These are phyloP conservation scores for Magnolia sinica DNA, from an alignment of 164 flowering plant species.

Conservation along the genomic window DNA sequence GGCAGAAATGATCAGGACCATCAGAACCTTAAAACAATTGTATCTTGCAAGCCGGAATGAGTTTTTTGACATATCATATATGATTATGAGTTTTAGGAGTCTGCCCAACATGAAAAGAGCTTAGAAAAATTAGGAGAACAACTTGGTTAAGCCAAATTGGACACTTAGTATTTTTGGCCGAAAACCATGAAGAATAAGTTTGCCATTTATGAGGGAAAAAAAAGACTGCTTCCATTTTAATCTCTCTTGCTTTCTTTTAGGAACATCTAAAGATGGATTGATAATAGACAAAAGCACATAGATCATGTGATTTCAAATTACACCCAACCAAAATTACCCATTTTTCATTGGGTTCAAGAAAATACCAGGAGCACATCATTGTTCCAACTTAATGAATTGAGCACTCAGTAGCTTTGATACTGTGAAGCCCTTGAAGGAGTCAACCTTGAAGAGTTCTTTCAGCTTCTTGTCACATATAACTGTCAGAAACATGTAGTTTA, in stretches of 20 bases:
- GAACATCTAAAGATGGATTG: not conserved
- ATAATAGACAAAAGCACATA: constrained; percentile 3
- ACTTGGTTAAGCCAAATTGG: no score
- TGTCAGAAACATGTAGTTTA: not conserved
- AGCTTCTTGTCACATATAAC: constrained; percentile 72
- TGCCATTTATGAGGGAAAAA: no score
- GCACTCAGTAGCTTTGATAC: constrained; percentile 52
- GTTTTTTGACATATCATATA: no score
- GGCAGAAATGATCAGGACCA: no score
- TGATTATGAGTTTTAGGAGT: no score
- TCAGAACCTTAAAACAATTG: no score
- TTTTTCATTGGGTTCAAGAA: constrained; percentile 13
- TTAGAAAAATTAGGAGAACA: no score
- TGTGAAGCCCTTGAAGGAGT: constrained; percentile 67
- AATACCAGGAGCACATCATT: constrained; percentile 32
- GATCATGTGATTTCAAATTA: constrained; percentile 13
- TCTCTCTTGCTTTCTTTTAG: constrained; percentile 19
- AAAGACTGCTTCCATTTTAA: constrained; percentile 1
- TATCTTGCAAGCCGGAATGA: no score
- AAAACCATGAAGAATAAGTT: no score
- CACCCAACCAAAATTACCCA: constrained; percentile 34
- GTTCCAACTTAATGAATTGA: constrained; percentile 58
- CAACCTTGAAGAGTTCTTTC: constrained; percentile 71
- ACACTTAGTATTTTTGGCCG: no score
- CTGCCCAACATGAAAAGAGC: no score